Evolutionary conservation across 305 asterid genomes (phyloP).

Genomic region (Fraxinus sp.): DNA sequence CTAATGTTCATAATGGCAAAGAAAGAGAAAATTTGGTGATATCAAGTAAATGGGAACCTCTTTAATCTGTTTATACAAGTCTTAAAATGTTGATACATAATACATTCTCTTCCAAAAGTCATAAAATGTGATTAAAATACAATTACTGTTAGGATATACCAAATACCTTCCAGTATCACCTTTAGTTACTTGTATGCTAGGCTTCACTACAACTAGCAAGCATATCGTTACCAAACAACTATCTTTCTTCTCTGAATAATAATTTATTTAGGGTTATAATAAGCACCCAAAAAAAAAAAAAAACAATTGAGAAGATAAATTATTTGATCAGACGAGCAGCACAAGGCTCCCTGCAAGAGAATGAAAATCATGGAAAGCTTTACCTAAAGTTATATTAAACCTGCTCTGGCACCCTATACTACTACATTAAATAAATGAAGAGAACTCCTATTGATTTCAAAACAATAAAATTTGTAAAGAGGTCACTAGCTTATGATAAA

Average conservation of each 20-base stretch:
- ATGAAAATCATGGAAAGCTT: not conserved
- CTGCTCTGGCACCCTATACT: not conserved
- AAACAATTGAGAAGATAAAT: not conserved
- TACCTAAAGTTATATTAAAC: not conserved
- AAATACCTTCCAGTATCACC: not conserved
- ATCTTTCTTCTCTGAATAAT: not conserved
- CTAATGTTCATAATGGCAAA: not conserved
- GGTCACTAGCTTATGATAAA: not conserved
- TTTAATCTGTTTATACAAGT: not conserved
- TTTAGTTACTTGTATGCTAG: not conserved
- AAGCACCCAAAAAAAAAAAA: not conserved
- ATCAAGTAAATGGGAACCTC: not conserved
- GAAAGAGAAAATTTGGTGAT: not conserved
- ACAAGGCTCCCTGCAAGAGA: not conserved
- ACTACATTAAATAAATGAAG: not conserved
- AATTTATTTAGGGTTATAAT: not conserved
- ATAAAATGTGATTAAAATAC: not conserved
- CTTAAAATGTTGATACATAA: not conserved
- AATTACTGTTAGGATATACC: not conserved
- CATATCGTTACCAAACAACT: not conserved
- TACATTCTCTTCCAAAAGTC: not conserved
- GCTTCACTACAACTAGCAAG: not conserved
- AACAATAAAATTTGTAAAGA: not conserved
- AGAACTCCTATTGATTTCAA: not conserved
- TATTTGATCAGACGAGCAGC: not conserved